Base-by-base conservation (phyloP, 2,329 filamentous ascomycete genomes). In the Venturia aucupariae region DNA sequence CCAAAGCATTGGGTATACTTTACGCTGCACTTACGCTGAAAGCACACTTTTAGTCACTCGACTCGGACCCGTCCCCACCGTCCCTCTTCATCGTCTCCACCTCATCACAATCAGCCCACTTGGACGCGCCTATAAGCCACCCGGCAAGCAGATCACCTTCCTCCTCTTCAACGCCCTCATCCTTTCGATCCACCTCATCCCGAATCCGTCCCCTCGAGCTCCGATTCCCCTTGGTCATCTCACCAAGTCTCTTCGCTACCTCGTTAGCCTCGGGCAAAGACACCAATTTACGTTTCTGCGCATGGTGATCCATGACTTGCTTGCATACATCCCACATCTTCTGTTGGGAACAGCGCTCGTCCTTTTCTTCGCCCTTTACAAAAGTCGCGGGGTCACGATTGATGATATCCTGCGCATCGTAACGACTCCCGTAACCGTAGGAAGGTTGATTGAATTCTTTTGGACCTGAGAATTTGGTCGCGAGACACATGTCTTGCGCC, bases 241-340 rank as follows among this genome's bases (percentile, higher is more conserved):
- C 61, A 57, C 61, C 48, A 22, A 64, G 51, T 46, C 63, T 41
- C 42, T 46, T 60, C 10, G 83, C 82, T 24, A 86, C 82, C 71
- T 86, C 83, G 69, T 85, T 86, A 13, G 84, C 84, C 71, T 87
- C 84, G 46, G 79, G 77, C 64, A 86, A 70, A 61, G 76, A 82
- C 6, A 86, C 83, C 15, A 86, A 73, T 68, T 77, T 79, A 67
- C 83, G 76, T 75, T 82, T 84, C 32, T 38, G 27, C 13, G 66
- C 51, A 60, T 69, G 63, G 64, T 69, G 70, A 10, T 66, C 66
- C 59, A 71, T 69, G 11, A 68, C 67, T 59, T 74, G 69, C 27
- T 70, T 68, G 57, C 78, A 77, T 61, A 80, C 39, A 44, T 75
- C 66, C 72, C 74, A 75, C 44, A 81, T 66, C 22, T 65, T 68